Evolutionary conservation across 495 filamentous ascomycete genomes (phyloP), one percentile per base, ranked within the genome.

Genomic region (Geoglossum glabrum): DNA sequence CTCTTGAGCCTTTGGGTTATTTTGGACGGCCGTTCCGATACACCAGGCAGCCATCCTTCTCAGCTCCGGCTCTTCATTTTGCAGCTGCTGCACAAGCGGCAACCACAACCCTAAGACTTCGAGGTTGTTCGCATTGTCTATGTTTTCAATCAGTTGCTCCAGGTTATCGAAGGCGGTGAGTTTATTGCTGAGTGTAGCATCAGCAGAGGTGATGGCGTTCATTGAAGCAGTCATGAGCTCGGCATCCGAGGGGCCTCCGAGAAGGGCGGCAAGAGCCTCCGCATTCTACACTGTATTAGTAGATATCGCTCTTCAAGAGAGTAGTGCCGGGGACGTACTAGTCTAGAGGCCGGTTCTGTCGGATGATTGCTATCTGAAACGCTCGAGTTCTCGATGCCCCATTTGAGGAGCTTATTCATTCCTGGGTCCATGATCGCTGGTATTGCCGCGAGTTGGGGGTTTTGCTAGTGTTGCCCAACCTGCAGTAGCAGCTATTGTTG

Each of bases 41-140:
- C 89, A 95, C 89, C 89, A 95, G 1, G 90, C 88, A 0, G 92
- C 89, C 76, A 85, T 84, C 46, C 72, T 75, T 58, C 88, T 74
- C 63, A 95, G 72, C 46, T 90, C 84, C 0, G 70, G 62, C 62
- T 95, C 85, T 30, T 76, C 72, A 59, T 82, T 74, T 47, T 72
- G 65, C 19, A 98, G 74, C 43, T 86, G 75, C 1, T 70, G 63
- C 7, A 95, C 72, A 51, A 98, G 70, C 21, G 86, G 86, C 7
- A 77, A 74, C 92, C 92, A 98, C 51, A 96, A 71, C 7, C 76
- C 77, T 17, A 95, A 71, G 7, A 76, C 76, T 50, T 81, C 82
- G 56, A 95, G 73, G 67, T 95, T 90, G 73, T 95, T 96, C 50
- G 92, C 89, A 70, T 97, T 98, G 73, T 98, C 92, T 60, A 97